Evolutionary conservation across 2,329 filamentous ascomycete genomes (phyloP).

Genomic region (Trichoderma gracile): DNA sequence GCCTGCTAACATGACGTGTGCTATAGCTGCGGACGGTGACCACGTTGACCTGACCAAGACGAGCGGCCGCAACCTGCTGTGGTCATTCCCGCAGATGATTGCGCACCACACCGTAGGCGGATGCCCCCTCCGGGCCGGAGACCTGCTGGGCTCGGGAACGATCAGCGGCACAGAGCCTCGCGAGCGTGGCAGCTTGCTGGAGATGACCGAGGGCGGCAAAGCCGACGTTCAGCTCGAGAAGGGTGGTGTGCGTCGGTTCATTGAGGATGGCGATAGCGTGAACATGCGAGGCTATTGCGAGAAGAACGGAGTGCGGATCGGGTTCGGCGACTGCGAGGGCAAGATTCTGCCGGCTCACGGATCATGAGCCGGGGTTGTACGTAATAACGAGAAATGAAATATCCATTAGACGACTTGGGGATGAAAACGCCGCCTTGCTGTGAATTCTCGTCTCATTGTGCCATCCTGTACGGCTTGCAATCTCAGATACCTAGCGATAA

Average conservation of each 20-base stretch:
- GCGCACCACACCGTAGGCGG: slow-evolving; percentile 78
- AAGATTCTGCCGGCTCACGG: slow-evolving; percentile 26
- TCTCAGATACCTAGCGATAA: no score
- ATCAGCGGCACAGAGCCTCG: slow-evolving; percentile 66
- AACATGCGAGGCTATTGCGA: slow-evolving; percentile 67
- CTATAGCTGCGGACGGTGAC: slow-evolving; percentile 36
- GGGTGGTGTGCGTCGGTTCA: slow-evolving; percentile 68
- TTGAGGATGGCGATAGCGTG: slow-evolving; percentile 73
- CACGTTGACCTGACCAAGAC: slow-evolving; percentile 40
- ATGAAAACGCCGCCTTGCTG: neutral
- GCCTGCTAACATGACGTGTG: neutral
- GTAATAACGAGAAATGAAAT: slow-evolving; percentile 7
- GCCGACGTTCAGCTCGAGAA: slow-evolving; percentile 59
- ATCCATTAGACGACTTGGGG: neutral
- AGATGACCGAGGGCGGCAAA: slow-evolving; percentile 72
- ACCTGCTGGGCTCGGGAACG: slow-evolving; percentile 76
- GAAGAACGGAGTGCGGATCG: slow-evolving; percentile 66
- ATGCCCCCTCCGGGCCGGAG: slow-evolving; percentile 72
- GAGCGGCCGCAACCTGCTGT: slow-evolving; percentile 57
- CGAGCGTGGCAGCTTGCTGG: slow-evolving; percentile 68
- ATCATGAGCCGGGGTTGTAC: neutral
- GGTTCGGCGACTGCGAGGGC: slow-evolving; percentile 63
- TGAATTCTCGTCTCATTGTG: no score
- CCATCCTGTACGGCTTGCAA: no score
- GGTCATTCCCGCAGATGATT: slow-evolving; percentile 82